Conservation (phyloP, 1,284 basidiomycete species). For the Boletus albobrunnescens region DNA sequence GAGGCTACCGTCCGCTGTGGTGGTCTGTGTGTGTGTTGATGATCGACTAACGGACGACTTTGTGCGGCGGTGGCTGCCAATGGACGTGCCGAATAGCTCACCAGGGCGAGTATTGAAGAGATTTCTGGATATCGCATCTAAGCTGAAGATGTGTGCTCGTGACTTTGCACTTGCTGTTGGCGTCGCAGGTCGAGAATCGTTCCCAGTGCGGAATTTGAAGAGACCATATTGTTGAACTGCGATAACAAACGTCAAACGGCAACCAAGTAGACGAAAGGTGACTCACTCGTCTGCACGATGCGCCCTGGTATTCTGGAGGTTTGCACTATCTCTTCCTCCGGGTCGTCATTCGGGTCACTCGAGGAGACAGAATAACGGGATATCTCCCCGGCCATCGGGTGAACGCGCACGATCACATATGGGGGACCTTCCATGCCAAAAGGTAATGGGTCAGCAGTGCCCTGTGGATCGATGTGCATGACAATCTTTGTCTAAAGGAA, state of each 20-base stretch:
- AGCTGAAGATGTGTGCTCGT: slow-evolving; percentile 75
- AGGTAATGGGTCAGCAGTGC: slow-evolving; percentile 70
- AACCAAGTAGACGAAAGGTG: not conserved
- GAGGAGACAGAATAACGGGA: slow-evolving; percentile 74
- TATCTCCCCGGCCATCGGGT: slow-evolving; percentile 78
- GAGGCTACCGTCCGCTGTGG: slow-evolving; percentile 59
- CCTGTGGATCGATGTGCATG: slow-evolving; percentile 74
- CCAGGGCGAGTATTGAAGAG: slow-evolving; percentile 63
- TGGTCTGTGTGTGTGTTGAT: slow-evolving; percentile 65
- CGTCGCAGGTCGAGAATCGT: slow-evolving; percentile 73
- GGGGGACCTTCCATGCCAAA: slow-evolving; percentile 67
- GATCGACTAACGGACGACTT: slow-evolving; percentile 67
- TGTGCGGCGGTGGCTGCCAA: slow-evolving; percentile 52
- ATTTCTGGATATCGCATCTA: slow-evolving; percentile 80
- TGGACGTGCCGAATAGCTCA: slow-evolving; percentile 68
- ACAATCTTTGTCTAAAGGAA: slow-evolving; percentile 74
- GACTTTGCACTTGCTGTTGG: slow-evolving; percentile 67
- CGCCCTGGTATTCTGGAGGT: slow-evolving; percentile 65
- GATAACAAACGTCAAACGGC: slow-evolving; percentile 9
- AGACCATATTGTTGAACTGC: slow-evolving; percentile 82
- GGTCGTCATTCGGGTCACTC: slow-evolving; percentile 65
- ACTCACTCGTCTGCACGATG: slow-evolving; percentile 76
- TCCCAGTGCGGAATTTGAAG: slow-evolving; percentile 77
- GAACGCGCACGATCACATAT: slow-evolving; percentile 68
- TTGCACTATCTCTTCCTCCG: slow-evolving; percentile 81